Percentiles rank a stretch among this genome's conserved stretches.
Evolutionary conservation across 108 stramenopile genomes (phyloP).

Genomic region (Nitzschia putrida): DNA sequence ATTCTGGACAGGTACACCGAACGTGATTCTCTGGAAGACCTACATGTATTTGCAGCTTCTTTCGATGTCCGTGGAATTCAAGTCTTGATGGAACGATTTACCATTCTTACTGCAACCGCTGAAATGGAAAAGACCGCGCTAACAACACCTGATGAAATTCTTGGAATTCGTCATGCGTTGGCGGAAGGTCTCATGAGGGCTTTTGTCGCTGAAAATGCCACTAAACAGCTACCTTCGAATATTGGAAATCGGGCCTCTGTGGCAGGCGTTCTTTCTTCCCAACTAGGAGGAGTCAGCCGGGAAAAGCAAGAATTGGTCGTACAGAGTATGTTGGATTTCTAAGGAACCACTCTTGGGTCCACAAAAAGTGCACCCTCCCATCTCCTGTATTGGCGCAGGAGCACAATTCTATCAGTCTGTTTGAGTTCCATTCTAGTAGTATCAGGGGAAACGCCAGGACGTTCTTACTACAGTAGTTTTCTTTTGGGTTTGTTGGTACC

Average conservation of each 20-base stretch:
- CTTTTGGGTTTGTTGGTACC: too few relatives aligned
- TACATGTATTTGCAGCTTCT: constrained; percentile 45
- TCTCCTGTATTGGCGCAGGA: too few relatives aligned
- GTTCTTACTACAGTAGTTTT: too few relatives aligned
- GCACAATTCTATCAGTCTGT: too few relatives aligned
- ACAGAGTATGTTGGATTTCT: constrained; percentile 26
- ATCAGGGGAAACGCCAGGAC: too few relatives aligned
- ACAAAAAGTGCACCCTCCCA: too few relatives aligned
- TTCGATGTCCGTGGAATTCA: constrained; percentile 68
- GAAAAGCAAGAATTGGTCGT: constrained; percentile 42
- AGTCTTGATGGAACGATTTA: constrained; percentile 62
- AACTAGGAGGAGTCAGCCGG: constrained; percentile 28
- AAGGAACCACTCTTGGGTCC: too few relatives aligned
- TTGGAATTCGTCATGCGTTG: constrained; percentile 49
- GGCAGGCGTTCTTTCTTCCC: constrained; percentile 16
- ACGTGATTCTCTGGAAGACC: constrained; percentile 21
- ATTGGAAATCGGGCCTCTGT: constrained; percentile 15
- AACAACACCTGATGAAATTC: constrained; percentile 4
- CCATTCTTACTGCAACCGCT: constrained; percentile 31
- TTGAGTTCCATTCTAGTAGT: too few relatives aligned
- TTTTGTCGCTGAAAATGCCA: constrained; percentile 57
- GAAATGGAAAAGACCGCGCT: constrained; percentile 14
- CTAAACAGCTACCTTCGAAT: constrained; percentile 1
- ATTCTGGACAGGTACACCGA: constrained; percentile 45
- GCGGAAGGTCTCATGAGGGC: constrained; percentile 67